These are phyloP conservation scores for Sechiopsis laciniata DNA, from an alignment of 306 rosid genomes.

Conservation along the genomic window DNA sequence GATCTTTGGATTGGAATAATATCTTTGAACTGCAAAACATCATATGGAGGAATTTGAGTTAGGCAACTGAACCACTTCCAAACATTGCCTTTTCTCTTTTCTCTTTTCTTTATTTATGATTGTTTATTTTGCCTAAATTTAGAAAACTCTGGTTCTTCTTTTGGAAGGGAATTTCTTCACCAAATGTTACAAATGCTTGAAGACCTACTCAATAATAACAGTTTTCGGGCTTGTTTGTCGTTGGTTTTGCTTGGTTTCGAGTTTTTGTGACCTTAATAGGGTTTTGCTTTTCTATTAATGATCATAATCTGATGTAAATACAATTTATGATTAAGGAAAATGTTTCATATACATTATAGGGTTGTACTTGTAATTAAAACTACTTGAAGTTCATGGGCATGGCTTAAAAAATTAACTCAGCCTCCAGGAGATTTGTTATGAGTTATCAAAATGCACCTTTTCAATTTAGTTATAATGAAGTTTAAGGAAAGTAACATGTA, in stretches of 20 bases:
- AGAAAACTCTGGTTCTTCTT: background rate
- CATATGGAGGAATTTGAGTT: slow-evolving; percentile 20
- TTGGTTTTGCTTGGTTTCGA: background rate
- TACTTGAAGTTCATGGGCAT: background rate
- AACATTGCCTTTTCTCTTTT: background rate
- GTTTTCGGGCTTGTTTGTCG: background rate
- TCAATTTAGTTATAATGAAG: background rate
- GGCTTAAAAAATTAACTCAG: background rate
- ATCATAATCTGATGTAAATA: background rate
- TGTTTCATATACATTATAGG: background rate
- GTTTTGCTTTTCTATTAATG: no score
- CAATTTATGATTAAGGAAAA: background rate
- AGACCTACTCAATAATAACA: background rate
- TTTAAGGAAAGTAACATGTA: background rate
- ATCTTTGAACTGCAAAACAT: slow-evolving; percentile 16
- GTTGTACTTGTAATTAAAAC: background rate
- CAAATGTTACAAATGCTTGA: background rate
- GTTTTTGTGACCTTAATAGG: background rate
- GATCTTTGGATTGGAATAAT: slow-evolving; percentile 17
- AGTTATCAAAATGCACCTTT: background rate
- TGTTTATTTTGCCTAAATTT: background rate
- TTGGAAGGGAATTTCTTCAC: background rate
- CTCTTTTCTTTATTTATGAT: background rate
- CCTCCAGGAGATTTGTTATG: background rate
- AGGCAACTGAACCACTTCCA: background rate